Evolutionary conservation across 1,139 yeast species (phyloP).

Genomic region (Saccharomycopsis crataegensis): DNA sequence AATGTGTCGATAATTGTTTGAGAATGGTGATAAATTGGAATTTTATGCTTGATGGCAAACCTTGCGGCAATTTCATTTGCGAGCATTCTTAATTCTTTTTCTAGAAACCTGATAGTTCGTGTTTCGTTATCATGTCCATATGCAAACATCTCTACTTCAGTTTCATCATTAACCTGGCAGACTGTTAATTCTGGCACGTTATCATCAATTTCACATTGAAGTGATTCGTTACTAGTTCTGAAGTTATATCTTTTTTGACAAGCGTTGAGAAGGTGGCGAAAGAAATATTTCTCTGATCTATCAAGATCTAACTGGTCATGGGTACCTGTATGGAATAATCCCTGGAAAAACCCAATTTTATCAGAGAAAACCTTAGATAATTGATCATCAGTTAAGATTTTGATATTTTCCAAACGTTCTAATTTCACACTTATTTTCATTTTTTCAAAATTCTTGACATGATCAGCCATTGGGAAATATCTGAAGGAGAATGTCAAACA

Average conservation of each 20-base stretch:
- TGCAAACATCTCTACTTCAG: neutral
- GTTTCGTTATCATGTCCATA: neutral
- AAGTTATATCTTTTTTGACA: conserved; percentile 4
- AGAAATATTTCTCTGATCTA: conserved; percentile 3
- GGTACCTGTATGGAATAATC: neutral
- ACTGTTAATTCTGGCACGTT: neutral
- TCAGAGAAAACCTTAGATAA: conserved; percentile 1
- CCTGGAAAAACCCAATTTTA: conserved; percentile 1
- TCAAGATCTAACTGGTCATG: neutral
- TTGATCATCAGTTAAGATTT: neutral
- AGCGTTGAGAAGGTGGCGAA: conserved; percentile 7
- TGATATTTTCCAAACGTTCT: conserved; percentile 9
- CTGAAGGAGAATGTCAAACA: conserved; percentile 17
- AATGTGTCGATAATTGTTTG: conserved; percentile 4
- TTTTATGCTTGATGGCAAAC: conserved; percentile 21
- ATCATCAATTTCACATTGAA: conserved; percentile 7
- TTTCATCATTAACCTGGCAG: neutral
- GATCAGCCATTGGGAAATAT: conserved; percentile 12
- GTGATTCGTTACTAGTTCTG: conserved; percentile 8
- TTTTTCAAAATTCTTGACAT: conserved; percentile 9
- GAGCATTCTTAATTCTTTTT: conserved; percentile 23
- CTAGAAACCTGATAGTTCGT: conserved; percentile 15
- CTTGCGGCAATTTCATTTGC: conserved; percentile 26
- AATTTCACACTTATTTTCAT: conserved; percentile 4
- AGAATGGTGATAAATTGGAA: conserved; percentile 22